Percentiles rank a stretch among this genome's conserved stretches.
These are phyloP conservation scores for Ogataea wickerhamii DNA, from an alignment of 805 yeast genomes.

Conservation along the genomic window DNA sequence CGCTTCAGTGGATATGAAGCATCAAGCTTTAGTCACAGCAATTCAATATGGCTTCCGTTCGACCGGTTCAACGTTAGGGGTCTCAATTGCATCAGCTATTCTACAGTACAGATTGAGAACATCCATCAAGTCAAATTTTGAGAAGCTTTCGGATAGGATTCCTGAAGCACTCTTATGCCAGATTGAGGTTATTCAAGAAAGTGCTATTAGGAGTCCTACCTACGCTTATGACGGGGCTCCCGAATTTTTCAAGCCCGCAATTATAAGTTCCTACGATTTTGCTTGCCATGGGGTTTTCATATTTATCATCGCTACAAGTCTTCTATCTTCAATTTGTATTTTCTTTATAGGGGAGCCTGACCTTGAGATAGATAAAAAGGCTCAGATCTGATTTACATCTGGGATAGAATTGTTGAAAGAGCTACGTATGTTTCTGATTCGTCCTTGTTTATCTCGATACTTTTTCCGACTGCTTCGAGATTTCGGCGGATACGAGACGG, in stretches of 20 bases:
- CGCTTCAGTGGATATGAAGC: slow-evolving; percentile 63
- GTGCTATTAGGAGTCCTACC: slow-evolving; percentile 21
- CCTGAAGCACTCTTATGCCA: slow-evolving; percentile 13
- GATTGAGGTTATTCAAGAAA: slow-evolving; percentile 9
- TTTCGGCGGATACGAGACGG: no score
- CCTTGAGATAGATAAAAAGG: no score
- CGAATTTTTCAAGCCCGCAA: slow-evolving; percentile 39
- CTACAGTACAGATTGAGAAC: slow-evolving; percentile 31
- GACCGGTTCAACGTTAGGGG: slow-evolving; percentile 54
- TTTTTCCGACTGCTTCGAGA: no score
- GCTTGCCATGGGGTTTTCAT: slow-evolving; percentile 52
- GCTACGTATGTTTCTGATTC: no score
- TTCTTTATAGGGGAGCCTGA: slow-evolving; percentile 11
- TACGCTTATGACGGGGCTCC: slow-evolving; percentile 43
- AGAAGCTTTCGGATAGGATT: slow-evolving; percentile 4
- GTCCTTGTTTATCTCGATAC: no score
- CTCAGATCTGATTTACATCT: no score
- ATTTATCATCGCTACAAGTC: slow-evolving; percentile 30
- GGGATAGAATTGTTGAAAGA: no score
- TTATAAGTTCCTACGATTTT: slow-evolving; percentile 45
- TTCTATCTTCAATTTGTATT: slow-evolving; percentile 9
- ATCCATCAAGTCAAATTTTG: slow-evolving; percentile 12
- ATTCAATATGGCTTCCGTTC: slow-evolving; percentile 72
- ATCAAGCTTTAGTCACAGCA: slow-evolving; percentile 83
- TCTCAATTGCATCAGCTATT: slow-evolving; percentile 45